Evolutionary conservation across 106 monocot species (phyloP).

Genomic region (Phalaenopsis aphrodite): DNA sequence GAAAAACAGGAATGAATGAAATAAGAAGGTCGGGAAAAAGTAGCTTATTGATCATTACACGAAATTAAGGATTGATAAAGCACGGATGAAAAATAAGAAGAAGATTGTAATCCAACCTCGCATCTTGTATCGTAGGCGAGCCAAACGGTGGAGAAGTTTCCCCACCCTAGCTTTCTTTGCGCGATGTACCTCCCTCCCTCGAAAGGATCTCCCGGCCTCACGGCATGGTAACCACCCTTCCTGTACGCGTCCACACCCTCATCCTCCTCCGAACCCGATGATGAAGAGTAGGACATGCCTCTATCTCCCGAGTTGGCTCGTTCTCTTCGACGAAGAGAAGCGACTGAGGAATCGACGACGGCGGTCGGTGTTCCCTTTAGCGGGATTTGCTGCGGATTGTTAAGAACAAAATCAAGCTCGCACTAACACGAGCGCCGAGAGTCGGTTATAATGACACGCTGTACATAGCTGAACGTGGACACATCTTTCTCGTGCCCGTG

Average conservation of each 20-base stretch:
- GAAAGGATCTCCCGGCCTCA: conserved; percentile 72
- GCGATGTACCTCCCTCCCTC: conserved; percentile 61
- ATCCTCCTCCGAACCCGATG: conserved; percentile 73
- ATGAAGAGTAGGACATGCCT: conserved; percentile 40
- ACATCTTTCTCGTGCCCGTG: background rate
- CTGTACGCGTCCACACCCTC: conserved; percentile 75
- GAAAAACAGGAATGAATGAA: background rate
- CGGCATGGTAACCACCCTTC: conserved; percentile 91
- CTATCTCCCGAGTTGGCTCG: background rate
- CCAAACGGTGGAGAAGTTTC: conserved; percentile 73
- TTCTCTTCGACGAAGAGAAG: background rate
- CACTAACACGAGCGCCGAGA: background rate
- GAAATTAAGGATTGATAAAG: background rate
- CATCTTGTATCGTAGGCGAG: conserved; percentile 48
- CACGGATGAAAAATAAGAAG: background rate
- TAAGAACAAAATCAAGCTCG: background rate
- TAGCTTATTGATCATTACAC: background rate
- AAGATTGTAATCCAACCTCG: conserved; percentile 14
- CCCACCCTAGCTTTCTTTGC: conserved; percentile 68
- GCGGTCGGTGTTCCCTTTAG: background rate
- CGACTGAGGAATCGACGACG: background rate
- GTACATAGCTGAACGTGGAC: background rate
- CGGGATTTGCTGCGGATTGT: background rate
- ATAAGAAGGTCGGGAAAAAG: background rate
- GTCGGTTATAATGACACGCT: background rate